Evolutionary conservation across 805 yeast genomes (phyloP).

Genomic region (Trichomonascus vanleenenianus): DNA sequence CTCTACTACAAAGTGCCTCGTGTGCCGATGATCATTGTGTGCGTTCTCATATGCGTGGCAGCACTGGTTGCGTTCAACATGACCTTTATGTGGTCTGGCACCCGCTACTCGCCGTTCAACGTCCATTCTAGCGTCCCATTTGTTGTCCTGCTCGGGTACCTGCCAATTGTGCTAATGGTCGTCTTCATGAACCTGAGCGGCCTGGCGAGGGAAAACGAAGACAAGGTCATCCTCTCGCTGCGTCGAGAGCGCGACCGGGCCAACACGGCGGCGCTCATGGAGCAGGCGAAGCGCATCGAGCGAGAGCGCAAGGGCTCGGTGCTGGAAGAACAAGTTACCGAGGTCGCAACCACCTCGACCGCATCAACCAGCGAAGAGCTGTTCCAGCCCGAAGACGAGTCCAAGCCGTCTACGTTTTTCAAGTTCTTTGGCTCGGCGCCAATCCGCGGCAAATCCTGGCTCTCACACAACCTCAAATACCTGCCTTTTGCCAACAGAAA

Average conservation of each 20-base stretch:
- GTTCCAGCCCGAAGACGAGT: background rate
- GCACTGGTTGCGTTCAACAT: constrained; percentile 16
- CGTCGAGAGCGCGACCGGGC: constrained; percentile 13
- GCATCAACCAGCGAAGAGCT: background rate
- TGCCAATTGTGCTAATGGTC: constrained; percentile 19
- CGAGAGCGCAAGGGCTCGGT: background rate
- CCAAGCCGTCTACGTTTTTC: constrained; percentile 2
- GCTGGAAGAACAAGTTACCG: background rate
- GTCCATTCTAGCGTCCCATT: constrained; percentile 15
- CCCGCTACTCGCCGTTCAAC: constrained; percentile 19
- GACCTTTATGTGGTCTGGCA: constrained; percentile 12
- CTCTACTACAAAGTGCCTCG: constrained; percentile 16
- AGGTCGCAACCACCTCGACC: background rate
- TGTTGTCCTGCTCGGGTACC: constrained; percentile 20
- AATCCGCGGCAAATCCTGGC: constrained; percentile 4
- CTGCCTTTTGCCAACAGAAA: constrained; percentile 4
- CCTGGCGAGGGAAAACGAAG: constrained; percentile 19
- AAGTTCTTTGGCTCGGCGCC: constrained; percentile 9
- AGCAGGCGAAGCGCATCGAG: background rate
- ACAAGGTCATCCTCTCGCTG: constrained; percentile 16
- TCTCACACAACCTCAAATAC: constrained; percentile 9
- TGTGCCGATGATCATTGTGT: constrained; percentile 16
- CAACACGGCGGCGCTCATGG: constrained; percentile 1
- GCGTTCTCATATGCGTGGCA: constrained; percentile 8
- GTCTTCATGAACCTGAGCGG: constrained; percentile 21